Evolutionary conservation across 2,329 filamentous ascomycete species (phyloP), one percentile per base, ranked within the genome.

Genomic region (Sporothrix brunneoviolacea): DNA sequence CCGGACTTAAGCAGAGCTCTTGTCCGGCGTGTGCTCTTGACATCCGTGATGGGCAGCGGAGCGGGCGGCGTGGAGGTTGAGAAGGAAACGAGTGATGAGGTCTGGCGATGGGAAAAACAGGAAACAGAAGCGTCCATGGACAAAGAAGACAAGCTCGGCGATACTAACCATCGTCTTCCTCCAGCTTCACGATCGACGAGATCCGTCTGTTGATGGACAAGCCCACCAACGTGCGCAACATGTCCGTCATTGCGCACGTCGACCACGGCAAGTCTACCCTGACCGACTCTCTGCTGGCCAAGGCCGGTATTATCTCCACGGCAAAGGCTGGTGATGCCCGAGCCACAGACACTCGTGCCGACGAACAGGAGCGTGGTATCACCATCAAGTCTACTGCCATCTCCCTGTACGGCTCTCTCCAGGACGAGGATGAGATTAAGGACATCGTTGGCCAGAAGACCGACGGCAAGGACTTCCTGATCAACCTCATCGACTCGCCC

Each of bases 371-470:
- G 73, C 91, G 93, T 85, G 90, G 93, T 84, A 96, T 98, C 68
- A 98, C 93, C 65, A 98, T 98, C 85, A 98, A 98, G 86, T 98
- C 93, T 53, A 98, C 93, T 58, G 93, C 94, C 75, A 98, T 98
- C 78, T 97, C 94, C 63, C 84, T 98, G 68, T 98, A 93, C 76
- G 90, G 88, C 68, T 77, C 83, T 65, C 83, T 98, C 61, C 74
- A 79, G 55, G 83, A 87, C 62, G 75, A 80, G 43, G 91, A 96
- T 54, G 93, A 97, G 69, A 69, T 96, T 61, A 95, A 95, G 83
- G 93, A 98, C 69, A 90, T 97, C 62, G 85, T 86, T 61, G 83
- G 84, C 71, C 82, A 90, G 75, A 86, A 88, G 76, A 87, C 88
- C 62, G 81, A 90, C 58, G 93, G 93, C 73, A 86, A 85, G 72